Conservation (phyloP, 2,329 filamentous ascomycete species). For the Fusarium sp. region DNA sequence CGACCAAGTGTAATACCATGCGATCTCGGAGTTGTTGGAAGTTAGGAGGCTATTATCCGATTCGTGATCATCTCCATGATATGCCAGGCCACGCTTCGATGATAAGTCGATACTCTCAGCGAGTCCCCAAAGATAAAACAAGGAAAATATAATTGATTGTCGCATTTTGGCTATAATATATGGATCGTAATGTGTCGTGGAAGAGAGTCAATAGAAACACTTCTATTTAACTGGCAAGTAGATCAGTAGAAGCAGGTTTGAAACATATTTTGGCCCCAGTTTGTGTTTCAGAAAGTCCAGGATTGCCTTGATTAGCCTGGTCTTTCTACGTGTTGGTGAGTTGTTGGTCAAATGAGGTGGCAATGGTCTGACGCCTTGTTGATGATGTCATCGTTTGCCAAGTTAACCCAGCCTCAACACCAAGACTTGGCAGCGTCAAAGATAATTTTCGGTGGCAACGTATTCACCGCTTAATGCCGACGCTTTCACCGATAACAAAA, state of each 20-base stretch:
- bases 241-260: slow-evolving; percentile 22
- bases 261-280: slow-evolving; percentile 10
- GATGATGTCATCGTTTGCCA: slow-evolving; percentile 35
- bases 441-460: neutral
- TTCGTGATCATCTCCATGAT: slow-evolving; percentile 45
- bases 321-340: slow-evolving; percentile 22
- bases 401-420: slow-evolving; percentile 25
- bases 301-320: slow-evolving; percentile 26
- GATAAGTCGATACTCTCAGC: slow-evolving; percentile 27
- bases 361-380: slow-evolving; percentile 12
- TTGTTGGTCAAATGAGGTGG: slow-evolving; percentile 28
- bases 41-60: slow-evolving; percentile 55
- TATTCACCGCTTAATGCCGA: slow-evolving; percentile 7
- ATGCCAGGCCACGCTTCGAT: slow-evolving; percentile 47
- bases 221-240: neutral
- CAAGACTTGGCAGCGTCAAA: slow-evolving; percentile 32
- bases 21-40: slow-evolving; percentile 56
- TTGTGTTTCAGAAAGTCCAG: slow-evolving; percentile 33
- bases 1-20: slow-evolving; percentile 63
- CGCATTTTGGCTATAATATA: slow-evolving; percentile 18
- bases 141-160: slow-evolving; percentile 1
- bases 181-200: neutral
- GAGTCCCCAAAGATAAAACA: slow-evolving; percentile 13
- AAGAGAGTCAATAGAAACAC: neutral
- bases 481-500: no score